These are phyloP conservation scores for Penicillium bialowiezense DNA, from an alignment of 495 filamentous ascomycete genomes.

Conservation along the genomic window DNA sequence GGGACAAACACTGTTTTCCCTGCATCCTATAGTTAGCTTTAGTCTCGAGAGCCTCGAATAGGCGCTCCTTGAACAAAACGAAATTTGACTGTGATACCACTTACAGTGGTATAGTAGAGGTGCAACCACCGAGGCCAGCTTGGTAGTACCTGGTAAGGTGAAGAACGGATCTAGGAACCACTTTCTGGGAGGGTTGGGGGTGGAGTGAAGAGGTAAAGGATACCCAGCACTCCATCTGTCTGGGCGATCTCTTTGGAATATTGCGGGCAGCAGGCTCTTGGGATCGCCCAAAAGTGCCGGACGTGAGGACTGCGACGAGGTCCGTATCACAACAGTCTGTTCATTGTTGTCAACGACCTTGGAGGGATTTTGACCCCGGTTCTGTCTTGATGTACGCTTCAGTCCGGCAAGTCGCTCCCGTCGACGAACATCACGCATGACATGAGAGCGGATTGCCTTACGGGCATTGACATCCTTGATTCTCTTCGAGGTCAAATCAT, in stretches of 20 bases:
- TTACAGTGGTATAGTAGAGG: slow-evolving; percentile 34
- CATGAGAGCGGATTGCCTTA: slow-evolving; percentile 38
- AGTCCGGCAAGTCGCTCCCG: slow-evolving; percentile 34
- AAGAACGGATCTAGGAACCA: slow-evolving; percentile 35
- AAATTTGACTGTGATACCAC: slow-evolving; percentile 8
- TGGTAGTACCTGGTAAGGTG: slow-evolving; percentile 23
- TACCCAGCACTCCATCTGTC: slow-evolving; percentile 16
- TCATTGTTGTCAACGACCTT: slow-evolving; percentile 4
- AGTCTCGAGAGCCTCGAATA: not conserved
- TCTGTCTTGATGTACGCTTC: slow-evolving; percentile 30
- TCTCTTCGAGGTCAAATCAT: slow-evolving; percentile 36
- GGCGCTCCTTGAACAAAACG: not conserved
- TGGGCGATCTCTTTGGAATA: slow-evolving; percentile 13
- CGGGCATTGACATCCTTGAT: slow-evolving; percentile 38
- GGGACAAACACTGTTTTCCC: slow-evolving; percentile 35
- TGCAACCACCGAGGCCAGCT: slow-evolving; percentile 22
- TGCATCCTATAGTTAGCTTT: slow-evolving; percentile 12
- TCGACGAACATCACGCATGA: slow-evolving; percentile 40
- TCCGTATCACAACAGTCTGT: slow-evolving; percentile 15
- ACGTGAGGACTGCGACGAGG: slow-evolving; percentile 13
- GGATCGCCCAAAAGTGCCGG: not conserved
- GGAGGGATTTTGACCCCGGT: slow-evolving; percentile 8
- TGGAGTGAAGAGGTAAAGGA: slow-evolving; percentile 10
- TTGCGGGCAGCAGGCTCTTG: slow-evolving; percentile 1
- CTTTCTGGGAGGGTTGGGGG: slow-evolving; percentile 21